Conservation (phyloP, 257 asterid species). For the Petunia axillaris region DNA sequence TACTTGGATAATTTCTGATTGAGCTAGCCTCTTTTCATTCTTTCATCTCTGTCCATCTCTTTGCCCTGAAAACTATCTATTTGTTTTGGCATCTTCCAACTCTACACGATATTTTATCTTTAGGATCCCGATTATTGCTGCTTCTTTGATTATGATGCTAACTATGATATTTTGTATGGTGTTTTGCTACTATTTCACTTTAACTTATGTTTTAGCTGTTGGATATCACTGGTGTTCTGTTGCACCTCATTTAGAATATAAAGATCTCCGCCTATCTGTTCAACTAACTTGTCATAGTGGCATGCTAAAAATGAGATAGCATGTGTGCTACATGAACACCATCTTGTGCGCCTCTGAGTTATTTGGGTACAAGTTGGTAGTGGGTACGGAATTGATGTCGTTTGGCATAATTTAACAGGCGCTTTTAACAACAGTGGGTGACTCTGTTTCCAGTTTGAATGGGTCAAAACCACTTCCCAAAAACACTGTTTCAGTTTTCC, state of each 20-base stretch:
- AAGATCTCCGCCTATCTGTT: background rate
- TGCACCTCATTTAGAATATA: conserved; percentile 17
- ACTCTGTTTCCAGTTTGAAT: background rate
- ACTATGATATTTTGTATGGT: background rate
- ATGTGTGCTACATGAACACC: background rate
- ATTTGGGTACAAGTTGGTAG: background rate
- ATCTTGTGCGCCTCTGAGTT: background rate
- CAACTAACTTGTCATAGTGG: background rate
- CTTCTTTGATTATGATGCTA: background rate
- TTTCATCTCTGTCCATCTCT: conserved; percentile 21
- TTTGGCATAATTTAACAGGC: background rate
- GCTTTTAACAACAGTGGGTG: background rate
- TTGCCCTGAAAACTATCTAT: background rate
- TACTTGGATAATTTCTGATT: background rate
- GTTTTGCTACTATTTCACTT: no score
- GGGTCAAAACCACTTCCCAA: background rate
- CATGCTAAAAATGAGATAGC: conserved; percentile 11
- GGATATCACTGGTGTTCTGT: background rate
- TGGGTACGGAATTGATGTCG: background rate
- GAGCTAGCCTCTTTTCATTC: background rate
- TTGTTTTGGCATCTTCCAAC: background rate
- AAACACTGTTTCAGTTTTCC: background rate
- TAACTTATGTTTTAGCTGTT: conserved; percentile 9
- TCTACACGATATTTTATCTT: background rate
- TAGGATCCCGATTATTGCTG: background rate